A percentile compares a stretch with the other conserved stretches of the same genome.
These are phyloP conservation scores for Rubia balearica DNA, from an alignment of 305 asterid genomes.

Conservation along the genomic window DNA sequence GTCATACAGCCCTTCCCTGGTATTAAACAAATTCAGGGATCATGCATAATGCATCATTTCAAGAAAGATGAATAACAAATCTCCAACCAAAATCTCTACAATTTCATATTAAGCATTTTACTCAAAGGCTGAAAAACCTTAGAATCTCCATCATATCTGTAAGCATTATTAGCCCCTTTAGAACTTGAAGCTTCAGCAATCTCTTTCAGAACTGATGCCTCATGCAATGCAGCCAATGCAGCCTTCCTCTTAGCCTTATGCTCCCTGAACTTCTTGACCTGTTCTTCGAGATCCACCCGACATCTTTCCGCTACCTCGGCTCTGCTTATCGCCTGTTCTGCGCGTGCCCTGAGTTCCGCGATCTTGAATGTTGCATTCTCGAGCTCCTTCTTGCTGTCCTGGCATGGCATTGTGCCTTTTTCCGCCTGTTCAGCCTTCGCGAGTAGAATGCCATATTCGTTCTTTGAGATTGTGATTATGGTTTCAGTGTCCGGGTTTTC, in stretches of 20 bases:
- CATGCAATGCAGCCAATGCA: slow-evolving; percentile 42
- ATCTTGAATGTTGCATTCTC: slow-evolving; percentile 34
- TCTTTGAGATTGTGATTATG: slow-evolving; percentile 12
- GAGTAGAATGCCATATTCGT: slow-evolving; percentile 14
- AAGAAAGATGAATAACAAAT: not conserved
- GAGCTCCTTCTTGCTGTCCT: slow-evolving; percentile 36
- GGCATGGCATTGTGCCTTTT: not conserved
- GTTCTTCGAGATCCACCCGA: slow-evolving; percentile 40
- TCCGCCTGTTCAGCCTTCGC: not conserved
- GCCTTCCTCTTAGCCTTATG: slow-evolving; percentile 44
- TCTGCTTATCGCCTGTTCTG: slow-evolving; percentile 71
- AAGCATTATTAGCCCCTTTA: slow-evolving; percentile 13
- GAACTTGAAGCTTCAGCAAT: slow-evolving; percentile 32
- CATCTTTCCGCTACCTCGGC: slow-evolving; percentile 72
- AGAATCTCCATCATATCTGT: slow-evolving; percentile 6
- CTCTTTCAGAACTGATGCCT: slow-evolving; percentile 37
- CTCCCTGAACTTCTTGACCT: slow-evolving; percentile 46
- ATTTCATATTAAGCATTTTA: slow-evolving; percentile 67
- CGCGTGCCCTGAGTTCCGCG: slow-evolving; percentile 49
- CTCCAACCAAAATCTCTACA: slow-evolving; percentile 18
- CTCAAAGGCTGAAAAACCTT: slow-evolving; percentile 56
- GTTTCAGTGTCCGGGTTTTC: not conserved
- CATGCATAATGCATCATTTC: not conserved
- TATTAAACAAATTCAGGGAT: too few species aligned
- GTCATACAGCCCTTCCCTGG: not conserved